Percentiles rank a stretch among this genome's conserved stretches.
These are phyloP conservation scores for Podospora comata DNA, from an alignment of 495 filamentous ascomycete genomes.

Conservation along the genomic window DNA sequence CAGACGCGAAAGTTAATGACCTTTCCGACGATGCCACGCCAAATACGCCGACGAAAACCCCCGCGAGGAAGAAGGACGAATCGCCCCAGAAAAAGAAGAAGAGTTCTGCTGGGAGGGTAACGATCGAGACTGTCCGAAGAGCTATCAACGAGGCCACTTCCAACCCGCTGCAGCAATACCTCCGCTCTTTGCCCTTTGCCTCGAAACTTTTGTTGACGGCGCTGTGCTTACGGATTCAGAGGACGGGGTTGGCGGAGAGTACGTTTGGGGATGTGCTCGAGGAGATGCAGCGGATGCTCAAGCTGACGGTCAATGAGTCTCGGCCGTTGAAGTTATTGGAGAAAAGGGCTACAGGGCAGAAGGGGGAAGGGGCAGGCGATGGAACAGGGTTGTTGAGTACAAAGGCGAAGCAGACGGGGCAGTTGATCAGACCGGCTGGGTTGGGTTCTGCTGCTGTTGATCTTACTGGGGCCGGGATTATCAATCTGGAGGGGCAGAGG, in stretches of 20 bases:
- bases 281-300: slow-evolving; percentile 71
- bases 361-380: slow-evolving; percentile 13
- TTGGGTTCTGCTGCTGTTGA: slow-evolving; percentile 72
- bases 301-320: slow-evolving; percentile 53
- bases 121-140: slow-evolving; percentile 86
- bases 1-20: slow-evolving; percentile 48
- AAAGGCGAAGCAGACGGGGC: not conserved
- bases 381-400: not conserved
- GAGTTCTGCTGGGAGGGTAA: slow-evolving; percentile 57
- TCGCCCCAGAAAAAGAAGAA: slow-evolving; percentile 26
- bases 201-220: slow-evolving; percentile 83
- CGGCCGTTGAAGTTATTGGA: slow-evolving; percentile 35
- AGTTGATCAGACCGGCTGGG: slow-evolving; percentile 53
- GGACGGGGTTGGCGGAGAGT: slow-evolving; percentile 83
- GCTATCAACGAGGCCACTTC: slow-evolving; percentile 94
- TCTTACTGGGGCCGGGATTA: slow-evolving; percentile 79
- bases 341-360: slow-evolving; percentile 13
- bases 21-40: slow-evolving; percentile 26
- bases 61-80: slow-evolving; percentile 21
- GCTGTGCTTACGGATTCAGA: slow-evolving; percentile 68
- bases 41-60: slow-evolving; percentile 41
- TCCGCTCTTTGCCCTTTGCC: slow-evolving; percentile 74
- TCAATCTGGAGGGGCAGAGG: slow-evolving; percentile 72
- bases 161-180: slow-evolving; percentile 82
- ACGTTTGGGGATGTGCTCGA: slow-evolving; percentile 88